Percentiles rank a stretch among this genome's conserved stretches.
These are phyloP conservation scores for Cyphellophora attinorum DNA, from an alignment of 2,329 filamentous ascomycete genomes.

Conservation along the genomic window DNA sequence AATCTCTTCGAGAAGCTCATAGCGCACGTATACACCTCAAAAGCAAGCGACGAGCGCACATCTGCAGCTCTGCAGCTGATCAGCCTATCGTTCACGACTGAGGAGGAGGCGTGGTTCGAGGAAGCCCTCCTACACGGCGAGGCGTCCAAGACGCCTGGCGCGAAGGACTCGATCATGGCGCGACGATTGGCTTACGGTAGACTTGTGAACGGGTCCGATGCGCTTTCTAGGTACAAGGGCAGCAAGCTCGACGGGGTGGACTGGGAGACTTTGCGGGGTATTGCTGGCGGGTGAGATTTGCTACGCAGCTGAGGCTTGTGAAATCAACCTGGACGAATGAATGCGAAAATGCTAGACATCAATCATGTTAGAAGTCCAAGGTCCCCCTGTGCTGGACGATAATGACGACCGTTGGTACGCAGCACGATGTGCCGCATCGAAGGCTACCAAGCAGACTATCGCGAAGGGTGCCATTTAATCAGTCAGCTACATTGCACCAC, in stretches of 20 bases:
- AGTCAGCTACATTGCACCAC: too few species aligned
- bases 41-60: constrained; percentile 32
- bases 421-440: too few species aligned
- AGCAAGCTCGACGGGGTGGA: constrained; percentile 40
- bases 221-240: constrained; percentile 27
- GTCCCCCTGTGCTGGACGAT: too few species aligned
- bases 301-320: too few species aligned
- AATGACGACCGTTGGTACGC: too few species aligned
- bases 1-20: constrained; percentile 60
- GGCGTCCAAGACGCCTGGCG: constrained; percentile 53
- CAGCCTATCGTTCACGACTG: constrained; percentile 58
- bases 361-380: too few species aligned
- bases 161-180: constrained; percentile 66
- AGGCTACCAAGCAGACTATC: too few species aligned
- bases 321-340: too few species aligned
- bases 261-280: constrained; percentile 37
- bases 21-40: constrained; percentile 42
- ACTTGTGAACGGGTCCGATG: constrained; percentile 23
- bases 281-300: constrained; percentile 2
- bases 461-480: too few species aligned
- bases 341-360: too few species aligned
- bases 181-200: constrained; percentile 60
- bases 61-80: constrained; percentile 59
- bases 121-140: constrained; percentile 56
- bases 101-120: constrained; percentile 68